Conservation (phyloP, 2,329 filamentous ascomycete species). For the Penicillium freii region DNA sequence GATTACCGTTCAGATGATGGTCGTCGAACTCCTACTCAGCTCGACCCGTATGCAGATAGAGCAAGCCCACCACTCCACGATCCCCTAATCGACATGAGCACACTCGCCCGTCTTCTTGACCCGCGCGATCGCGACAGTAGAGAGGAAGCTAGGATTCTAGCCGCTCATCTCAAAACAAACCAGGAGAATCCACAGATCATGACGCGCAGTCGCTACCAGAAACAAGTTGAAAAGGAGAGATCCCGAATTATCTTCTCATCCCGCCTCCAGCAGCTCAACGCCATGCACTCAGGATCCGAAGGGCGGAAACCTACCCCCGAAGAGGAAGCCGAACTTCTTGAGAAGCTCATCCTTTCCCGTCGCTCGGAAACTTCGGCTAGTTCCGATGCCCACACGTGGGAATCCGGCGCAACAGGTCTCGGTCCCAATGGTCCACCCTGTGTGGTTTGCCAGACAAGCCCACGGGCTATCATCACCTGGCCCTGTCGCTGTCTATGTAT, state of each 20-base stretch:
- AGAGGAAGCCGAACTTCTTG: constrained; percentile 59
- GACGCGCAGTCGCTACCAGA: constrained; percentile 75
- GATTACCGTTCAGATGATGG: constrained; percentile 48
- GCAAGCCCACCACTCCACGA: constrained; percentile 58
- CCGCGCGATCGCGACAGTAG: constrained; percentile 74
- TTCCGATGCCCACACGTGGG: constrained; percentile 53
- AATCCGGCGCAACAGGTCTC: constrained; percentile 68
- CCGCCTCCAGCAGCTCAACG: constrained; percentile 31
- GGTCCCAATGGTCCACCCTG: constrained; percentile 77
- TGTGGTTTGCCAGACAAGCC: constrained; percentile 86
- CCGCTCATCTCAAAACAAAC: constrained; percentile 69
- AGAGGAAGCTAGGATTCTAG: constrained; percentile 75
- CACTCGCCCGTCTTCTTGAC: constrained; percentile 77
- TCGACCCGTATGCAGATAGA: constrained; percentile 52
- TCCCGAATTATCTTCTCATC: constrained; percentile 63
- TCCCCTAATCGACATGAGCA: constrained; percentile 61
- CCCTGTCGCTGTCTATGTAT: constrained; percentile 91
- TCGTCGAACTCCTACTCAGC: constrained; percentile 71
- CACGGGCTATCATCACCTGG: constrained; percentile 90
- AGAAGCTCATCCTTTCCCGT: constrained; percentile 58
- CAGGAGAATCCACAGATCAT: constrained; percentile 59
- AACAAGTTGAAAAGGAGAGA: constrained; percentile 66
- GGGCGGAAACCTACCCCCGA: constrained; percentile 42
- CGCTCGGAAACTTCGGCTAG: constrained; percentile 37
- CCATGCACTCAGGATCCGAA: constrained; percentile 16